Base-by-base conservation (phyloP, 176 grass and related monocot genomes). In the Musa itinerans region DNA sequence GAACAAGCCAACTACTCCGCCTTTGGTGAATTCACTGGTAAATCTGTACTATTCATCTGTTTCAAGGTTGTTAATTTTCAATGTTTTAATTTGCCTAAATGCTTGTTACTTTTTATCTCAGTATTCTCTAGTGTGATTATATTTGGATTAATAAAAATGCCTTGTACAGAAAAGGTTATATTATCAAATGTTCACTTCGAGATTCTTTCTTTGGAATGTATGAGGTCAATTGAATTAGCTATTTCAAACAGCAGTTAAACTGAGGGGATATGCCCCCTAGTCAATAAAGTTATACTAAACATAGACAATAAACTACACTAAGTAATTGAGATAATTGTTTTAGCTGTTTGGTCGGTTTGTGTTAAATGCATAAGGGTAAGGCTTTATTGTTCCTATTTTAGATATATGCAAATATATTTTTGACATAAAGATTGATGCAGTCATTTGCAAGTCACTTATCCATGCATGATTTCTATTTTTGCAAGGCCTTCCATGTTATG, bases 1-100 rank as follows among this genome's bases (percentile, higher is more conserved):
- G 80, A 85, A 79, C 73, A 96, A 96, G 70, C 76, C 65, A 1
- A 64, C 78, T 70, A 70, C 54, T 61, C 82, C 76, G 43, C 80
- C 57, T 56, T 72, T 75, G 72, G 81, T 82, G 68, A 66, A 84
- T 26, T 63, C 63, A 26, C 52, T 55, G 79, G 89, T 96, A 90
- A 76, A 43, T 5, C 34, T 4, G 3, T 43, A 0, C 34, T 68
- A 24, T 81, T 58, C 75, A 23, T 73, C 3, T n/a, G 51, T 68
- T 1, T 25, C 17, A 13, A 19, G 49, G 17, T 19, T 49, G 15
- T 69, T 49, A n/a, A 12, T 69, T 43, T 43, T 64, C 16, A 23
- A 64, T 24, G 9, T 26, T 5, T 65, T 27, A 10, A 65, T 65
- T 65, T 27, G 10, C 23, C 34, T 43, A 43, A 43, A 43, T 6